phyloP scores from a whole-genome alignment of 2,329 filamentous ascomycete genomes.

The Scorias spongiosa region DNA sequence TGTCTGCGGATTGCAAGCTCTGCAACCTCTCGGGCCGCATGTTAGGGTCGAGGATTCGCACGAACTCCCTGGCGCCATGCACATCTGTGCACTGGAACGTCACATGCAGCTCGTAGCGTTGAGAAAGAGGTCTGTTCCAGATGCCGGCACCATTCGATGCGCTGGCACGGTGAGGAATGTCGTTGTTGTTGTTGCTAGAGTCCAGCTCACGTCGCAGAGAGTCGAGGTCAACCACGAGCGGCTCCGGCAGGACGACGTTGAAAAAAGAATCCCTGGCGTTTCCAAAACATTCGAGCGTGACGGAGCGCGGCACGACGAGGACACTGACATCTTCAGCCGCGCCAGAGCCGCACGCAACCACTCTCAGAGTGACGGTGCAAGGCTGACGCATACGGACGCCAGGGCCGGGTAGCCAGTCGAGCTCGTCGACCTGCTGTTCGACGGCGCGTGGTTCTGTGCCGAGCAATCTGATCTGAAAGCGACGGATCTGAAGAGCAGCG shows the following conservation, averaged over 20 bases:
- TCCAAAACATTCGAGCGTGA: constrained; percentile 4
- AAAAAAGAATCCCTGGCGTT: constrained; percentile 4
- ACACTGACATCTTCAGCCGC: constrained; percentile 2
- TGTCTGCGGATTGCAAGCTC: too few species aligned
- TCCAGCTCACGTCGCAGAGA: constrained; percentile 12
- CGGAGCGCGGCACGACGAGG: constrained; percentile 5
- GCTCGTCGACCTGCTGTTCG: background rate
- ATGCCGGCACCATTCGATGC: too few species aligned
- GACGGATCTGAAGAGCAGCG: constrained; percentile 3
- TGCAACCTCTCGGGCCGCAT: too few species aligned
- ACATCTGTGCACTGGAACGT: constrained; percentile 16
- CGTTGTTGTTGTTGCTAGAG: constrained; percentile 3
- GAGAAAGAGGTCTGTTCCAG: background rate
- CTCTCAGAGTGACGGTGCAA: constrained; percentile 10
- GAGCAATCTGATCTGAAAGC: background rate
- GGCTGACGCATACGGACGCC: constrained; percentile 6
- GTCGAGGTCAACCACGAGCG: constrained; percentile 11
- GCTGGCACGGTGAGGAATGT: too few species aligned
- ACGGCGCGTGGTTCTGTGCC: background rate
- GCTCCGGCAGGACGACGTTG: constrained; percentile 10
- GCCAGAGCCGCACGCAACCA: constrained; percentile 4
- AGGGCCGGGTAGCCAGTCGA: constrained; percentile 11
- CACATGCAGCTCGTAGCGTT: constrained; percentile 12
- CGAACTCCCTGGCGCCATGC: constrained; percentile 15
- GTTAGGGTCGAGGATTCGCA: constrained; percentile 10